A percentile compares a stretch with the other conserved stretches of the same genome.
These are phyloP conservation scores for Russula ochroleuca DNA, from an alignment of 768 basidiomycete species.

Conservation along the genomic window DNA sequence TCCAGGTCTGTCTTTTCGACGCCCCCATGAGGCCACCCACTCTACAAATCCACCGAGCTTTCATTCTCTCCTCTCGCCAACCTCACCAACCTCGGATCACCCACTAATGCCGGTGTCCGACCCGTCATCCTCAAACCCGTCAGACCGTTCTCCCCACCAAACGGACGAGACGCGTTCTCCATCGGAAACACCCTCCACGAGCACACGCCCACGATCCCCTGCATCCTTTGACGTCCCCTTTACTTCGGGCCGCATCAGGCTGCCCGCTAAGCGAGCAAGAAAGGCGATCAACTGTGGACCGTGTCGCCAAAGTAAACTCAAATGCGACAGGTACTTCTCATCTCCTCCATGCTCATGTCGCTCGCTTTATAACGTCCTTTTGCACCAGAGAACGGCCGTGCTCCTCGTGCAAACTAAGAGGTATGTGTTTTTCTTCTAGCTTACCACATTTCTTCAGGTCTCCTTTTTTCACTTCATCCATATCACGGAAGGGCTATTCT, in stretches of 20 bases:
- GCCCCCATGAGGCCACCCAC: not conserved
- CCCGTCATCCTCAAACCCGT: not conserved
- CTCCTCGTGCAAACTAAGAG: constrained; percentile 80
- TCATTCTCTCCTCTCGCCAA: not conserved
- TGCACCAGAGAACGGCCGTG: constrained; percentile 71
- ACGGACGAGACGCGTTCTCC: not conserved
- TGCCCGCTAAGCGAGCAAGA: constrained; percentile 75
- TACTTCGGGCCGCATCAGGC: not conserved
- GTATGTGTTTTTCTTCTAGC: constrained; percentile 38
- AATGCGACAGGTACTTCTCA: constrained; percentile 70
- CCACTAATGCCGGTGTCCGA: constrained; percentile 4
- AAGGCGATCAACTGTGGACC: constrained; percentile 90
- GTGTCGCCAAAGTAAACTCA: constrained; percentile 81
- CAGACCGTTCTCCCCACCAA: not conserved
- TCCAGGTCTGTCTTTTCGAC: not conserved
- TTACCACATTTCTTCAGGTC: not conserved
- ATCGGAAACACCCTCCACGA: not conserved
- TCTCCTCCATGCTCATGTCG: constrained; percentile 24
- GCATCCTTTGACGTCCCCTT: not conserved
- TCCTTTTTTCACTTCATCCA: constrained; percentile 4
- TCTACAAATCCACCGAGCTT: not conserved
- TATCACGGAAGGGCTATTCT: constrained; percentile 3
- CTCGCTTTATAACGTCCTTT: not conserved
- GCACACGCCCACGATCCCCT: constrained; percentile 13
- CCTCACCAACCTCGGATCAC: not conserved